phyloP scores from a whole-genome alignment of 1,139 yeast species.

The Candida glucosophila region DNA sequence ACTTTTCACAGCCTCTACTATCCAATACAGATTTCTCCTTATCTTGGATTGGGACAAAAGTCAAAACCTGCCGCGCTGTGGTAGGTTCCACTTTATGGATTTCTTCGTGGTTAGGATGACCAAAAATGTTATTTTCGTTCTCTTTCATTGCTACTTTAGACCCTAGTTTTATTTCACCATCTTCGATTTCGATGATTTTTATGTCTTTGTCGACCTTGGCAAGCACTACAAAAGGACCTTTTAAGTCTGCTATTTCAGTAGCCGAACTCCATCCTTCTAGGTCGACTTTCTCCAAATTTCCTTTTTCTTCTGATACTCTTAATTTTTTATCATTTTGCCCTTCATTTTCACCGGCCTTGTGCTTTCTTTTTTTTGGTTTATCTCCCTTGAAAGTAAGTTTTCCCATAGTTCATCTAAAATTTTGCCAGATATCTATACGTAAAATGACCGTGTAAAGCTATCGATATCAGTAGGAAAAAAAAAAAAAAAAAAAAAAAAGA shows the following conservation, averaged over 20 bases:
- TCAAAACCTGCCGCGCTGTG: conserved; percentile 5
- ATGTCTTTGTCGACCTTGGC: conserved; percentile 1
- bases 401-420: too few relatives aligned
- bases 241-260: conserved; percentile 5
- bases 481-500: too few relatives aligned
- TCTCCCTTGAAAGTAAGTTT: conserved; percentile 8
- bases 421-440: too few relatives aligned
- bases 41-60: conserved; percentile 4
- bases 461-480: too few relatives aligned
- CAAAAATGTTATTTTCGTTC: conserved; percentile 1
- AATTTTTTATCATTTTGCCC: neutral
- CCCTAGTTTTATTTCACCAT: neutral
- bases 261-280: conserved; percentile 7
- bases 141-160: conserved; percentile 1
- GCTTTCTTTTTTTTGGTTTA: conserved; percentile 6
- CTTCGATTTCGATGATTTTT: neutral
- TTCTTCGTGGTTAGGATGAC: neutral
- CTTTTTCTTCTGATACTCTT: neutral
- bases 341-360: conserved; percentile 1
- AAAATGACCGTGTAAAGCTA: too few relatives aligned
- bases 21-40: conserved; percentile 3
- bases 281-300: neutral
- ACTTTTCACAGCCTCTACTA: conserved; percentile 1
- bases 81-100: conserved; percentile 6
- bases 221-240: conserved; percentile 7